A percentile compares a stretch with the other conserved stretches of the same genome.
Evolutionary conservation across 805 yeast species (phyloP).

Genomic region (Scheffersomyces amazonensis): DNA sequence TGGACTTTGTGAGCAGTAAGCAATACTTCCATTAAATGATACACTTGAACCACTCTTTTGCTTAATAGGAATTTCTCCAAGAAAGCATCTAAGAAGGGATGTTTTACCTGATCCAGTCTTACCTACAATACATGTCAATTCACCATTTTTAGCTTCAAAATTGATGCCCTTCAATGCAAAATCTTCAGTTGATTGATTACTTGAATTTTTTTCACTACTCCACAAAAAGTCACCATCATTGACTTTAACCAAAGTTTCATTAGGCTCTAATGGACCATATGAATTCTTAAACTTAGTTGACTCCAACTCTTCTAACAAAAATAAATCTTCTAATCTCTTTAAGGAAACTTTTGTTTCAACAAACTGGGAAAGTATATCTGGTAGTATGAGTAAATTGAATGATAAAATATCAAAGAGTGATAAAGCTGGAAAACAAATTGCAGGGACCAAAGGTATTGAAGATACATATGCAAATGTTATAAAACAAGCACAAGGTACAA

Average conservation of each 20-base stretch:
- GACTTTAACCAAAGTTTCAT: background rate
- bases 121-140: constrained; percentile 39
- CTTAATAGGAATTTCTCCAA: constrained; percentile 26
- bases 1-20: constrained; percentile 38
- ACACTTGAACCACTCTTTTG: constrained; percentile 11
- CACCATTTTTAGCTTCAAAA: constrained; percentile 30
- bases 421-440: constrained; percentile 36
- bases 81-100: constrained; percentile 29
- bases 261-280: background rate
- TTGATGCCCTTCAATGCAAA: constrained; percentile 28
- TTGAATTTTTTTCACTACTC: background rate
- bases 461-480: constrained; percentile 19
- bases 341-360: constrained; percentile 30
- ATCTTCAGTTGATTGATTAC: constrained; percentile 13
- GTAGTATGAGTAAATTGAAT: constrained; percentile 30
- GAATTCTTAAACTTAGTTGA: constrained; percentile 9
- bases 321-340: constrained; percentile 27
- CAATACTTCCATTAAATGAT: constrained; percentile 29
- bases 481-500: constrained; percentile 29
- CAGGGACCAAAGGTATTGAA: constrained; percentile 28
- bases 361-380: constrained; percentile 22
- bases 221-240: constrained; percentile 9
- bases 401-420: constrained; percentile 32
- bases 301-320: constrained; percentile 33
- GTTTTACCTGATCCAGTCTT: constrained; percentile 39